Evolutionary conservation across 352 stramenopile species (phyloP).

Genomic region (Phytopythium kandeliae): DNA sequence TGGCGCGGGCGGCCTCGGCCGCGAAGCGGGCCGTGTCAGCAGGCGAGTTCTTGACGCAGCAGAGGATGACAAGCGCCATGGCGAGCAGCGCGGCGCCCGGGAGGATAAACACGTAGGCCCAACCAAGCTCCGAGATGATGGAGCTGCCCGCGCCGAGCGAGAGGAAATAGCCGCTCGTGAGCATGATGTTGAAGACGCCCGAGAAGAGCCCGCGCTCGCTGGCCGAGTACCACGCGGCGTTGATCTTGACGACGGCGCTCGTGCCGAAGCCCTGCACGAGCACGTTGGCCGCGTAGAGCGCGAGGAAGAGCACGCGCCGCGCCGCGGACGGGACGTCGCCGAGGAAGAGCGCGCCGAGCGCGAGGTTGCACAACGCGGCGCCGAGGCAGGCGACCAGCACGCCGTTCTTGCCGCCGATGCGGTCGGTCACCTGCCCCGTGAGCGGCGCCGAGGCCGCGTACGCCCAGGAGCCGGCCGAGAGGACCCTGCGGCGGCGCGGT

Average conservation of each 20-base stretch:
- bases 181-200: conserved; percentile 74
- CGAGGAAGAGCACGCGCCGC: conserved; percentile 41
- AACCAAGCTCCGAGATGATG: conserved; percentile 59
- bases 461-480: conserved; percentile 65
- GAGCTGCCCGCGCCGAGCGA: conserved; percentile 54
- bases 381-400: conserved; percentile 68
- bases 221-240: conserved; percentile 60
- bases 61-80: conserved; percentile 51
- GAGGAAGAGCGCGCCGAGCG: conserved; percentile 49
- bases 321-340: conserved; percentile 20
- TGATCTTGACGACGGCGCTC: conserved; percentile 83
- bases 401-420: conserved; percentile 59
- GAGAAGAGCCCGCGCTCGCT: conserved; percentile 66
- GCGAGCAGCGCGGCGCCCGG: conserved; percentile 37
- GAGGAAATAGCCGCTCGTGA: conserved; percentile 71
- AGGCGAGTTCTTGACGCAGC: conserved; percentile 51
- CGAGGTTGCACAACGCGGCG: conserved; percentile 54
- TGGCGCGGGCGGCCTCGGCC: conserved; percentile 8
- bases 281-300: conserved; percentile 61
- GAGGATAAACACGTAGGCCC: conserved; percentile 70
- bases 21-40: conserved; percentile 33
- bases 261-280: conserved; percentile 75
- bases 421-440: conserved; percentile 65
- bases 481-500: conserved; percentile 22
- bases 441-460: conserved; percentile 68